Conservation (phyloP, 257 asterid genomes). For the Ocimum tenuiflorum region DNA sequence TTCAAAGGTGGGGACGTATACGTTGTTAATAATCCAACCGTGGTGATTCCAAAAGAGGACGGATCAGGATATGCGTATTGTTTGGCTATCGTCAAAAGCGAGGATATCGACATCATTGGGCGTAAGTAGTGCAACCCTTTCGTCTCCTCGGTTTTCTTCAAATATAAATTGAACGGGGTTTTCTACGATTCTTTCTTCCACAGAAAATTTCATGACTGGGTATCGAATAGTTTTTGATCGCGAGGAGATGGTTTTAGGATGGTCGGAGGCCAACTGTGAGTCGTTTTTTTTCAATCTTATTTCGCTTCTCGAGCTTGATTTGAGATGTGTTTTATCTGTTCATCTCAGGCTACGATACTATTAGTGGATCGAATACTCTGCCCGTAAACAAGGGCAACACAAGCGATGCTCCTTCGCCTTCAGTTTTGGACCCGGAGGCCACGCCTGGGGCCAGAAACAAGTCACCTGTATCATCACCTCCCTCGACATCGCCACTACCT, state of each 20-base stretch:
- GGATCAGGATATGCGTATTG: constrained; percentile 52
- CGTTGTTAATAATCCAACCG: constrained; percentile 38
- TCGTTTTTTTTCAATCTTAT: neutral
- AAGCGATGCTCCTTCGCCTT: constrained; percentile 52
- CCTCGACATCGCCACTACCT: constrained; percentile 21
- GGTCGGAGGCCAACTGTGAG: constrained; percentile 81
- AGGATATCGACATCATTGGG: constrained; percentile 81
- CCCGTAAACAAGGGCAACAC: constrained; percentile 43
- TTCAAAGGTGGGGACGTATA: constrained; percentile 69
- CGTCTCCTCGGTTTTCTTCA: no score
- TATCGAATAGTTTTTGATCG: constrained; percentile 76
- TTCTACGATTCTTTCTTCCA: no score
- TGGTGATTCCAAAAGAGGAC: constrained; percentile 33
- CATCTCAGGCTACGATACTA: neutral
- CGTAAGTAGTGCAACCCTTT: constrained; percentile 80
- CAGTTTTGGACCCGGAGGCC: constrained; percentile 56
- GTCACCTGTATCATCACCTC: constrained; percentile 23
- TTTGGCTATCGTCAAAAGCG: constrained; percentile 72
- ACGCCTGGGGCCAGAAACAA: constrained; percentile 35
- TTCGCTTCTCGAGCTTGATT: no score
- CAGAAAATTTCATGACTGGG: constrained; percentile 95
- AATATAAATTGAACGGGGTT: no score
- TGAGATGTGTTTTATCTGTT: no score
- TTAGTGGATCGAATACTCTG: constrained; percentile 14
- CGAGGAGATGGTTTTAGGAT: constrained; percentile 81